Evolutionary conservation across 2,329 filamentous ascomycete species (phyloP).

Genomic region (Pyrenophora graminea): DNA sequence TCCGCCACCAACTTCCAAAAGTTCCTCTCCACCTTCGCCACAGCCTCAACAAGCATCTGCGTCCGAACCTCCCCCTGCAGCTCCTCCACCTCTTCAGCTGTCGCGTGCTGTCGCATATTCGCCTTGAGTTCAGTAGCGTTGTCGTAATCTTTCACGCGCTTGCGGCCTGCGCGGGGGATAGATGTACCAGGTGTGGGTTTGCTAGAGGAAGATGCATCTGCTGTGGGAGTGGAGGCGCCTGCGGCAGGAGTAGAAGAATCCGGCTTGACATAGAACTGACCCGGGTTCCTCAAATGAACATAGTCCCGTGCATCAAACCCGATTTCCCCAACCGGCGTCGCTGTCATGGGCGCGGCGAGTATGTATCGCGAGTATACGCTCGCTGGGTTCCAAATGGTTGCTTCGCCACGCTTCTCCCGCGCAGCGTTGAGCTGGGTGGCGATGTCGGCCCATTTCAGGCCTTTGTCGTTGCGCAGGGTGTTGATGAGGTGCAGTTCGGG

Average conservation of each 20-base stretch:
- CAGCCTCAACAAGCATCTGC: constrained; percentile 34
- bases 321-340: constrained; percentile 23
- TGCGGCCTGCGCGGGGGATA: constrained; percentile 21
- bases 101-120: constrained; percentile 23
- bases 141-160: constrained; percentile 29
- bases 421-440: constrained; percentile 30
- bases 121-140: constrained; percentile 28
- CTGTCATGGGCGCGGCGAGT: constrained; percentile 33
- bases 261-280: neutral
- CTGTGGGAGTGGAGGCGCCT: no score
- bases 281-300: constrained; percentile 35
- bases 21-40: constrained; percentile 31
- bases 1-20: constrained; percentile 42
- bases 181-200: no score
- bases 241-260: no score
- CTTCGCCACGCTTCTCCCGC: constrained; percentile 21
- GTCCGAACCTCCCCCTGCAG: constrained; percentile 26
- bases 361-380: constrained; percentile 47
- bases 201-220: no score
- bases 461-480: constrained; percentile 31
- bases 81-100: constrained; percentile 12
- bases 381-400: constrained; percentile 29
- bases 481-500: constrained; percentile 43
- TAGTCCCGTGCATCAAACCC: constrained; percentile 43
- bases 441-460: constrained; percentile 37